Evolutionary conservation across 352 stramenopile genomes (phyloP).

Genomic region (Phytophthora tubulina): DNA sequence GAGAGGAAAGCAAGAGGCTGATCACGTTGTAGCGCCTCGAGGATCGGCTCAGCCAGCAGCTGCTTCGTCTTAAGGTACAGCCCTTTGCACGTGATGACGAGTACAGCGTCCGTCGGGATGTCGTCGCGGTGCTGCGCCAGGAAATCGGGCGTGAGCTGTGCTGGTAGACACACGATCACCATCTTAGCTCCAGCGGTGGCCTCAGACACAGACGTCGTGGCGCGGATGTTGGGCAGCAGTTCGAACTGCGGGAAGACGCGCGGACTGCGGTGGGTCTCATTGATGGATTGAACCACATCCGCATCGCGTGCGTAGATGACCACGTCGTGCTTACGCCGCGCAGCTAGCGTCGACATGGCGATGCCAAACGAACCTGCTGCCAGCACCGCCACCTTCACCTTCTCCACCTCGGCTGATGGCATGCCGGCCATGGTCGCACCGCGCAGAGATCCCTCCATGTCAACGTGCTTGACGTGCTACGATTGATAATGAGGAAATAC

Average conservation of each 20-base stretch:
- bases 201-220: slow-evolving; percentile 90
- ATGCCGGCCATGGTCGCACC: slow-evolving; percentile 73
- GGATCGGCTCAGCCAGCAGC: slow-evolving; percentile 96
- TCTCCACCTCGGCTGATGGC: slow-evolving; percentile 76
- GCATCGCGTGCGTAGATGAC: slow-evolving; percentile 92
- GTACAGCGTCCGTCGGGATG: slow-evolving; percentile 91
- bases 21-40: slow-evolving; percentile 91
- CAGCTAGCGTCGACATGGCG: slow-evolving; percentile 94
- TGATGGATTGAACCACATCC: slow-evolving; percentile 90
- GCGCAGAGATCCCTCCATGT: slow-evolving; percentile 58
- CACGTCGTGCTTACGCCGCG: slow-evolving; percentile 91
- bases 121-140: slow-evolving; percentile 85
- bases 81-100: slow-evolving; percentile 96
- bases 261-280: slow-evolving; percentile 91
- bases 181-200: slow-evolving; percentile 90
- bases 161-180: slow-evolving; percentile 97
- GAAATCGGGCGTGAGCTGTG: slow-evolving; percentile 95
- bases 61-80: slow-evolving; percentile 96
- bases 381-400: slow-evolving; percentile 89
- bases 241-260: slow-evolving; percentile 92
- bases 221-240: slow-evolving; percentile 84
- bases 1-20: slow-evolving; percentile 96
- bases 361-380: slow-evolving; percentile 97
- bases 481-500: neutral
- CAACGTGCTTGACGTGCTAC: neutral